These are phyloP conservation scores for Yarrowia sp. DNA, from an alignment of 805 yeast genomes.

Conservation along the genomic window DNA sequence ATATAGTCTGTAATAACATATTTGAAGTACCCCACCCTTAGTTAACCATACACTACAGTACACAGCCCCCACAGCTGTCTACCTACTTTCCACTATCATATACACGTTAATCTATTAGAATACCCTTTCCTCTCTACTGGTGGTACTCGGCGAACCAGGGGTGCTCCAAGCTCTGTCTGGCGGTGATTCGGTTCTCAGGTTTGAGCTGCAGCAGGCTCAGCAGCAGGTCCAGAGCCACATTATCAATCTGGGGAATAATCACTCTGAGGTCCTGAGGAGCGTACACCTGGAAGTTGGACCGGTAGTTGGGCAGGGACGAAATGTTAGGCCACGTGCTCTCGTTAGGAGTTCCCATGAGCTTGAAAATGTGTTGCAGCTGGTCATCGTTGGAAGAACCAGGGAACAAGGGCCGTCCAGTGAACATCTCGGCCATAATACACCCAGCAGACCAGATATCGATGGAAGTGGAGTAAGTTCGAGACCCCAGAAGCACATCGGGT, in stretches of 20 bases:
- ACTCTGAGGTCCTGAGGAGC: constrained; percentile 81
- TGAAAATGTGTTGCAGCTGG: constrained; percentile 85
- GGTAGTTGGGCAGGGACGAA: constrained; percentile 81
- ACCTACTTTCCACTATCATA: too few species aligned
- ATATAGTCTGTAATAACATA: too few species aligned
- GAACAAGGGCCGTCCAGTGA: constrained; percentile 94
- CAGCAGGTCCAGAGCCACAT: constrained; percentile 65
- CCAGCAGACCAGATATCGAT: constrained; percentile 99
- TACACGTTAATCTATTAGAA: neutral
- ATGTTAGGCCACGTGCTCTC: constrained; percentile 98
- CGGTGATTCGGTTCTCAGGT: constrained; percentile 54
- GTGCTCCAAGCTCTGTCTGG: constrained; percentile 55
- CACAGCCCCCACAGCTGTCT: too few species aligned
- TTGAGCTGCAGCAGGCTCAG: constrained; percentile 53
- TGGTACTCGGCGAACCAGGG: constrained; percentile 78
- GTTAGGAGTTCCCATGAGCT: constrained; percentile 94
- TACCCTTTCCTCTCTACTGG: neutral
- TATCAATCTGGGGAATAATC: constrained; percentile 66
- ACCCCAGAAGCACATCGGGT: constrained; percentile 93
- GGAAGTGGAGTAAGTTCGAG: constrained; percentile 92
- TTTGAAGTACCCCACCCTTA: too few species aligned
- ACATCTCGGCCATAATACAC: constrained; percentile 96
- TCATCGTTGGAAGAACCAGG: constrained; percentile 97
- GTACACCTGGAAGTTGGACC: constrained; percentile 78
- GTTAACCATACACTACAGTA: too few species aligned